Evolutionary conservation across 164 flowering plant genomes (phyloP).

Genomic region (Vitis rotundifolia): DNA sequence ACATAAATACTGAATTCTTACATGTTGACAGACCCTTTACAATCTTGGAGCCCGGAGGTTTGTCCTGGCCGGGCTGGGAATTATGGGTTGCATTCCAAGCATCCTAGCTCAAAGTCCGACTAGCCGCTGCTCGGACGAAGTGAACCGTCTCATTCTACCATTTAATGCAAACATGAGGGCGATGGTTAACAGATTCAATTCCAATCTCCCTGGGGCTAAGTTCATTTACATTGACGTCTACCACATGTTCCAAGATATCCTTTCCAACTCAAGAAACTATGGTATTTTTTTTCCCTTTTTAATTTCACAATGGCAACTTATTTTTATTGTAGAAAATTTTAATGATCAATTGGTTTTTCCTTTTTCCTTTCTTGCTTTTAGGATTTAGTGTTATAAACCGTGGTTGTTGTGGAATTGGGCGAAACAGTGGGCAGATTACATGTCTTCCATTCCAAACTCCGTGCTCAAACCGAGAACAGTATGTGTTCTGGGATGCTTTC

Average conservation of each 20-base stretch:
- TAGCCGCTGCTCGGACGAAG: constrained; percentile 54
- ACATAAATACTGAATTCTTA: too few relatives aligned
- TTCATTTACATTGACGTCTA: constrained; percentile 53
- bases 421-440: constrained; percentile 86
- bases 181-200: constrained; percentile 55
- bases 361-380: constrained; percentile 10
- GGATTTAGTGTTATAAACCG: constrained; percentile 67
- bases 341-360: neutral
- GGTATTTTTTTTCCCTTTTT: constrained; percentile 33
- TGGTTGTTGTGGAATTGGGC: constrained; percentile 91
- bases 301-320: too few relatives aligned
- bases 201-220: constrained; percentile 56
- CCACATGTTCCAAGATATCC: constrained; percentile 55
- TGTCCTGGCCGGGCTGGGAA: constrained; percentile 59
- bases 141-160: constrained; percentile 54
- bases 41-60: constrained; percentile 74
- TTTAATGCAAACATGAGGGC: constrained; percentile 62
- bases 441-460: constrained; percentile 90
- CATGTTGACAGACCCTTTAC: constrained; percentile 50
- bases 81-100: constrained; percentile 81
- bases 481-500: constrained; percentile 95
- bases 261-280: constrained; percentile 43
- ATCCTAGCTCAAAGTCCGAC: constrained; percentile 50
- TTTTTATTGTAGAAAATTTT: neutral
- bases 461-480: constrained; percentile 58